Base-by-base conservation (phyloP, 2,329 filamentous ascomycete species). In the Alternaria ethzedia region DNA sequence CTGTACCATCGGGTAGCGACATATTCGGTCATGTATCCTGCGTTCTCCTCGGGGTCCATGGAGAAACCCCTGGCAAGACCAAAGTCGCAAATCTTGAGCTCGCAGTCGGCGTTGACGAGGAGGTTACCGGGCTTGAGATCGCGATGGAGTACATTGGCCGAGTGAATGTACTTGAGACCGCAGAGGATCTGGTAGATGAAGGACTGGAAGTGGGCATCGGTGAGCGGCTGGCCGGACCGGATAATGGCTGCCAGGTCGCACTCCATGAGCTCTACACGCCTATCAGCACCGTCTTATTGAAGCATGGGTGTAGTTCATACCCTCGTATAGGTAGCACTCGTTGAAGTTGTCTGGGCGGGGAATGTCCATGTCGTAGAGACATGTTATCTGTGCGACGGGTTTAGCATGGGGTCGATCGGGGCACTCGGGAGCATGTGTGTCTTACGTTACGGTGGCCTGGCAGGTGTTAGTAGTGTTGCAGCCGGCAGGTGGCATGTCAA, bases 121-220 rank as follows among this genome's bases (percentile, higher is more conserved):
- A 99, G 83, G 81, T 99, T 99, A 62, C 96, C 96, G 36, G 96
- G 96, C 84, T 99, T 99, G 78, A 99, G 83, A 81, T 99, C 96
- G 80, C 96, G 91, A 81, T 99, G 96, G 70, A 99, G 86, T 56
- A 99, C 96, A 76, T 98, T 98, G 72, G 96, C 96, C 21, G 95
- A 98, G 85, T 99, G 96, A 70, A 99, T 98, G 82, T 98, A 99
- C 86, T 99, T 99, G 73, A 99, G 87, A 69, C 96, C 96, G 80
- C 96, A 98, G 6, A 99, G 91, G 72, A 99, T 99, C 86, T 99
- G 96, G 86, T 99, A 99, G 83, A 99, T 97, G 84, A 99, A 99
- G 56, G 96, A 98, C 83, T 99, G 96, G 86, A 99, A 99, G 82
- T 99, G 96, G 59, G 96, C 96, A 79, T 99, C 96, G 77, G 96